These are phyloP conservation scores for Suillus brevipes DNA, from an alignment of 768 basidiomycete species.

Conservation along the genomic window DNA sequence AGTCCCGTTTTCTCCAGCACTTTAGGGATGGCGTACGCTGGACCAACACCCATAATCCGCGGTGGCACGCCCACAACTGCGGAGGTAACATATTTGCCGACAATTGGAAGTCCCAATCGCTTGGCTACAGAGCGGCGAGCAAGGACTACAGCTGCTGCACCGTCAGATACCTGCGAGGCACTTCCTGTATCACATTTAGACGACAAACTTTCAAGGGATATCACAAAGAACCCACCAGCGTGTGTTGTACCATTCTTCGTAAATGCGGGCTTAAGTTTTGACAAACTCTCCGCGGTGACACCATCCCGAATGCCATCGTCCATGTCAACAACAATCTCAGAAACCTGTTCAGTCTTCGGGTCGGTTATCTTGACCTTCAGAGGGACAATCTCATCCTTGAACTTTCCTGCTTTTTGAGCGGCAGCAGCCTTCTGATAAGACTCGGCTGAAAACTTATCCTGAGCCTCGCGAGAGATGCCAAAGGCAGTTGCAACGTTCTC, in stretches of 20 bases:
- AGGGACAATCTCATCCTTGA: constrained; percentile 83
- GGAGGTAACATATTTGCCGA: constrained; percentile 81
- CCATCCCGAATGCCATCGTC: constrained; percentile 90
- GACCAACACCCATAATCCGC: constrained; percentile 89
- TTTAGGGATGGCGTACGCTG: constrained; percentile 83
- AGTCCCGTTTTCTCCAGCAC: constrained; percentile 69
- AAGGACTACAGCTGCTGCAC: constrained; percentile 87
- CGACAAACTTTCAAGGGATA: not conserved
- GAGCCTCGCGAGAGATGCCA: constrained; percentile 67
- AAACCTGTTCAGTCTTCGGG: constrained; percentile 70
- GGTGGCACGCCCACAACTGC: constrained; percentile 79
- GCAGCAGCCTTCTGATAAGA: constrained; percentile 84
- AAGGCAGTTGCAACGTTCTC: constrained; percentile 87
- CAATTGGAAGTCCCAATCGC: constrained; percentile 79
- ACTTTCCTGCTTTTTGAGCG: constrained; percentile 79
- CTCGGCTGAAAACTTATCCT: constrained; percentile 82
- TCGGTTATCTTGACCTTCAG: constrained; percentile 69
- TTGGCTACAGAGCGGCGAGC: constrained; percentile 78
- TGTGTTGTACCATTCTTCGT: constrained; percentile 72
- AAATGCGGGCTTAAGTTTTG: constrained; percentile 88
- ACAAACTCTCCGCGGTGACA: constrained; percentile 73
- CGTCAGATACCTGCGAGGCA: constrained; percentile 89
- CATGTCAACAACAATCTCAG: constrained; percentile 66
- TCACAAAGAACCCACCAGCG: constrained; percentile 46
- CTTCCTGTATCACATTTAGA: constrained; percentile 48